Evolutionary conservation across 192 early-diverging fungal genomes (phyloP).

Genomic region (Backusella macrospora): DNA sequence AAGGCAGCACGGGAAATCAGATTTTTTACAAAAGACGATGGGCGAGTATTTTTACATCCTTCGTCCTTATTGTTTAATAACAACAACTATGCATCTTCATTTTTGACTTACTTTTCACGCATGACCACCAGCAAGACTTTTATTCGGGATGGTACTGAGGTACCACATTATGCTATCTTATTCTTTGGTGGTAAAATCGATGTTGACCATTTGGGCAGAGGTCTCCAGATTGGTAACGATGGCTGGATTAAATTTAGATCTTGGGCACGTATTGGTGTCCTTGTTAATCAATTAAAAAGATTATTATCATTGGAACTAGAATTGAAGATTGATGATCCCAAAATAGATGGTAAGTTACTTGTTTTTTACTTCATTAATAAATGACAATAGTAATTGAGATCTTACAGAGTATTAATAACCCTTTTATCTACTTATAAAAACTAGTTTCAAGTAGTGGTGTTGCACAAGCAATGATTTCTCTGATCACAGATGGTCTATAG

Average conservation of each 20-base stretch:
- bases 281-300: slow-evolving; percentile 75
- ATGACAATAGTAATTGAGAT: background rate
- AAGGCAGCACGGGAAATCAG: slow-evolving; percentile 74
- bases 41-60: slow-evolving; percentile 84
- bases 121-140: slow-evolving; percentile 70
- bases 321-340: slow-evolving; percentile 72
- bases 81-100: slow-evolving; percentile 62
- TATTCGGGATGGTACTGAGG: slow-evolving; percentile 63
- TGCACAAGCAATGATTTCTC: slow-evolving; percentile 28
- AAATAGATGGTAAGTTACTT: slow-evolving; percentile 44
- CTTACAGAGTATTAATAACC: background rate
- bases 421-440: background rate
- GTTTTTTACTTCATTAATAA: background rate
- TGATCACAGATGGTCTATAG: slow-evolving; percentile 24
- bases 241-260: slow-evolving; percentile 70
- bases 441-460: slow-evolving; percentile 28
- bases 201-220: slow-evolving; percentile 71
- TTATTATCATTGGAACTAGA: slow-evolving; percentile 73
- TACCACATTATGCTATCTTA: slow-evolving; percentile 69
- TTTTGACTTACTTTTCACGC: slow-evolving; percentile 72
- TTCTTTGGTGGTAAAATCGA: slow-evolving; percentile 82
- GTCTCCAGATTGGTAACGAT: slow-evolving; percentile 57
- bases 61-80: slow-evolving; percentile 71
- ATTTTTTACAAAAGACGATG: slow-evolving; percentile 68
- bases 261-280: slow-evolving; percentile 70